Base-by-base conservation (phyloP, 768 basidiomycete genomes). In the Lentinula raphanica region DNA sequence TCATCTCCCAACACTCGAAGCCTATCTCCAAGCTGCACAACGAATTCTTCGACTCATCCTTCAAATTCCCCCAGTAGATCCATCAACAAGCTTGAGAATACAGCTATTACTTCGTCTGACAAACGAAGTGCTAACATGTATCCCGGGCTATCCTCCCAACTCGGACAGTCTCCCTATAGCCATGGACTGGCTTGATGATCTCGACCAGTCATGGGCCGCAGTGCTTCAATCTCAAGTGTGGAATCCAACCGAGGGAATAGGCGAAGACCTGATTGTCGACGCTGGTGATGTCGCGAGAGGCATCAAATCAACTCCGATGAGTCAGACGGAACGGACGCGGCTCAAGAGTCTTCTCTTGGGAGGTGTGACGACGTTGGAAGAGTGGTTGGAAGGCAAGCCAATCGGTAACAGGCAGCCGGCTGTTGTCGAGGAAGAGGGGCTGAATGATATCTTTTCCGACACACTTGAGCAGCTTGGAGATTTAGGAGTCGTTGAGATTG, bases 201-300 rank as follows among this genome's bases (percentile, higher is more conserved):
- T 92, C 36, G 90, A 92, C 69, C 78, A 83, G 51, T 87, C 83
- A 0, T 92, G 90, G 90, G 62, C 83, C 13, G 77, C 81, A 17
- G 86, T 88, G 1, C 75, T 92, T 28, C 78, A 78, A 38, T 72
- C 73, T 5, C 85, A 88, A 63, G 75, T 79, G 1, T 92, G 90
- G 90, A 83, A 90, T 62, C 76, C 86, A 1, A 70, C 67, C 3
- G 48, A 68, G 39, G 73, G 75, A 4, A 60, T 62, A 1, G 80
- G 76, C 23, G 62, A 67, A 4, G 81, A 82, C 56, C 66, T 80
- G 31, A 61, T 73, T 4, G 54, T 81, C 3, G 74, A 79, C n/a
- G 70, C 71, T 15, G 72, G 69, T 27, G 70, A 67, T 44, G 69
- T 68, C 28, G 61, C 70, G 5, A 60, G 60, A 0, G 68, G 51